Conservation (phyloP, 495 filamentous ascomycete genomes). For the Beverwykella pulmonaria region DNA sequence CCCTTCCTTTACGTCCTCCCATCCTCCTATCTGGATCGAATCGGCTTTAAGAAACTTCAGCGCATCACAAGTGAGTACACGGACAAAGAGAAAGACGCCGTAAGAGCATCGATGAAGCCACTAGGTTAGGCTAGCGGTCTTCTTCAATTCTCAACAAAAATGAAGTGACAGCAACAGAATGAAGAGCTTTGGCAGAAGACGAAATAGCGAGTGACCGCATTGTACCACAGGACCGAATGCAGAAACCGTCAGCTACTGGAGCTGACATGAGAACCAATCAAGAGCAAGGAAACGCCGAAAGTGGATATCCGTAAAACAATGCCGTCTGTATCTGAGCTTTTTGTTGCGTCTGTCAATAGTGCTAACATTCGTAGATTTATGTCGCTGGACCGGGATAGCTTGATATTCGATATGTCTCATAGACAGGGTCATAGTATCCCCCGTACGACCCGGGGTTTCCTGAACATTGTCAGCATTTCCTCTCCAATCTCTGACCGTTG, state of each 20-base stretch:
- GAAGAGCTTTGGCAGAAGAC: not conserved
- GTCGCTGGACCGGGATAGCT: not conserved
- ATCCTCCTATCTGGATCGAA: not conserved
- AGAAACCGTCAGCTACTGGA: not conserved
- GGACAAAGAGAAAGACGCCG: not conserved
- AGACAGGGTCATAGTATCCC: slow-evolving; percentile 5
- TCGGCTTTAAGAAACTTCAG: not conserved
- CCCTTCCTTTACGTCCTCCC: slow-evolving; percentile 8
- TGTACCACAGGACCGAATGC: not conserved
- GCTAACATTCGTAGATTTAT: not conserved
- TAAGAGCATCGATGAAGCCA: not conserved
- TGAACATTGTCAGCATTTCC: not conserved
- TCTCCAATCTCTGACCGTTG: not conserved
- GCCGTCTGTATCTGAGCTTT: not conserved
- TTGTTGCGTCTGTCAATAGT: not conserved
- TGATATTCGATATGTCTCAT: not conserved
- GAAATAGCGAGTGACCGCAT: not conserved
- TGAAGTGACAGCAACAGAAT: not conserved
- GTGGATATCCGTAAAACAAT: not conserved
- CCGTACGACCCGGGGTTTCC: not conserved
- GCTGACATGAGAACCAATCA: not conserved
- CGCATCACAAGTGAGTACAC: not conserved
- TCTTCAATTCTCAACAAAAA: not conserved
- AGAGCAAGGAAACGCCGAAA: slow-evolving; percentile 7
- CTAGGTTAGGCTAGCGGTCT: not conserved